A percentile compares a stretch with the other conserved stretches of the same genome.
Conservation (phyloP, 208 protist genomes). For the Wallacemonas sp. region DNA sequence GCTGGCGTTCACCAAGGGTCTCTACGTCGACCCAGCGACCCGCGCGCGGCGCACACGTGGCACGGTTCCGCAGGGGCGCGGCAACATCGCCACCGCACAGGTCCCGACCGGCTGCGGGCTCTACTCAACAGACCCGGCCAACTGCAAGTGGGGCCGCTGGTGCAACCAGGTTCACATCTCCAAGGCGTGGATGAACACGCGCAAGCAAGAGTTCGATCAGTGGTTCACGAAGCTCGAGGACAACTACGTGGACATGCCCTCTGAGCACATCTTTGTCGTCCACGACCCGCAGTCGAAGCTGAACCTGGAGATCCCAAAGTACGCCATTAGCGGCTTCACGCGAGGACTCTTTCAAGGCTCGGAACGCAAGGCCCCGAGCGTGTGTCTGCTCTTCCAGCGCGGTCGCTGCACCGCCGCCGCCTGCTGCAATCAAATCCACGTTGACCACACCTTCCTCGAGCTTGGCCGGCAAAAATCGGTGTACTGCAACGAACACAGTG, state of each 20-base stretch:
- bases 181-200: slow-evolving; percentile 65
- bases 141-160: slow-evolving; percentile 87
- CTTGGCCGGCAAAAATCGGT: slow-evolving; percentile 21
- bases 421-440: slow-evolving; percentile 91
- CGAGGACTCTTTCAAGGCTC: slow-evolving; percentile 84
- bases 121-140: slow-evolving; percentile 63
- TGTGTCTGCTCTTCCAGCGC: slow-evolving; percentile 86
- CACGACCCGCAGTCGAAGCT: slow-evolving; percentile 79
- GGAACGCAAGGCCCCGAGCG: slow-evolving; percentile 66
- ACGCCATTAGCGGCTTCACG: slow-evolving; percentile 66
- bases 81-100: slow-evolving; percentile 56
- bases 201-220: slow-evolving; percentile 67
- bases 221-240: slow-evolving; percentile 74
- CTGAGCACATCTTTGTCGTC: slow-evolving; percentile 65
- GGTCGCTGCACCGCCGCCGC: slow-evolving; percentile 73
- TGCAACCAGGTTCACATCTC: slow-evolving; percentile 89
- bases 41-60: slow-evolving; percentile 55
- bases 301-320: slow-evolving; percentile 65
- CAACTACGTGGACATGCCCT: slow-evolving; percentile 45
- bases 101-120: slow-evolving; percentile 80
- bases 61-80: slow-evolving; percentile 20
- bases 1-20: slow-evolving; percentile 71
- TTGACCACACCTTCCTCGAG: slow-evolving; percentile 56
- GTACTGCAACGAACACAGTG: slow-evolving; percentile 1
- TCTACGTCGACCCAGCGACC: slow-evolving; percentile 72